Evolutionary conservation across 805 yeast genomes (phyloP).

Genomic region (Sugiyamaella marilandica): DNA sequence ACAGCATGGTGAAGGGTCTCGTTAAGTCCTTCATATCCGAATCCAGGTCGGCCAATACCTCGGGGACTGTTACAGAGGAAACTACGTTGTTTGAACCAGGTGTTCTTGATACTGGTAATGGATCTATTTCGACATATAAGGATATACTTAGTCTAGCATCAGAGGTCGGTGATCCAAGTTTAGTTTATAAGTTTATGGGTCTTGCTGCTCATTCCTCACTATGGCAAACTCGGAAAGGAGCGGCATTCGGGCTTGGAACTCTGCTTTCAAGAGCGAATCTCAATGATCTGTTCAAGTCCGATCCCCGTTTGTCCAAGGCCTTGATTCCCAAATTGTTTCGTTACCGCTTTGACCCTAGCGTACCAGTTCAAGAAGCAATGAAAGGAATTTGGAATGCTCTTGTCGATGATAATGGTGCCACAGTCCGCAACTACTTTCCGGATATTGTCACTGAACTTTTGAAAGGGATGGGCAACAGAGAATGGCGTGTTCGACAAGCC

Average conservation of each 20-base stretch:
- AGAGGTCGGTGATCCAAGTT: slow-evolving; percentile 92
- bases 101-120: slow-evolving; percentile 69
- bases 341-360: slow-evolving; percentile 79
- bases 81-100: slow-evolving; percentile 86
- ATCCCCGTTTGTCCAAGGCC: slow-evolving; percentile 49
- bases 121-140: slow-evolving; percentile 84
- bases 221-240: slow-evolving; percentile 91
- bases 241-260: slow-evolving; percentile 88
- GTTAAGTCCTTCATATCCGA: slow-evolving; percentile 75
- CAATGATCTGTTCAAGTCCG: slow-evolving; percentile 52
- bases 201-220: slow-evolving; percentile 79
- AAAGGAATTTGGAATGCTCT: slow-evolving; percentile 79
- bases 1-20: slow-evolving; percentile 65
- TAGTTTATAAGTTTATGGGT: slow-evolving; percentile 92
- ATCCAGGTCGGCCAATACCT: slow-evolving; percentile 38
- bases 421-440: slow-evolving; percentile 51
- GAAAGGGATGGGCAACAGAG: slow-evolving; percentile 66
- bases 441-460: slow-evolving; percentile 61
- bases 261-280: slow-evolving; percentile 75
- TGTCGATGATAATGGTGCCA: slow-evolving; percentile 52
- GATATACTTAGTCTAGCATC: slow-evolving; percentile 85
- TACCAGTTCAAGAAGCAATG: slow-evolving; percentile 76
- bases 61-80: slow-evolving; percentile 71
- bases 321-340: slow-evolving; percentile 80
- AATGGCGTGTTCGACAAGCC: slow-evolving; percentile 93